Conservation (phyloP, 1,139 yeast genomes). For the Blastobotrys petasosporus region DNA sequence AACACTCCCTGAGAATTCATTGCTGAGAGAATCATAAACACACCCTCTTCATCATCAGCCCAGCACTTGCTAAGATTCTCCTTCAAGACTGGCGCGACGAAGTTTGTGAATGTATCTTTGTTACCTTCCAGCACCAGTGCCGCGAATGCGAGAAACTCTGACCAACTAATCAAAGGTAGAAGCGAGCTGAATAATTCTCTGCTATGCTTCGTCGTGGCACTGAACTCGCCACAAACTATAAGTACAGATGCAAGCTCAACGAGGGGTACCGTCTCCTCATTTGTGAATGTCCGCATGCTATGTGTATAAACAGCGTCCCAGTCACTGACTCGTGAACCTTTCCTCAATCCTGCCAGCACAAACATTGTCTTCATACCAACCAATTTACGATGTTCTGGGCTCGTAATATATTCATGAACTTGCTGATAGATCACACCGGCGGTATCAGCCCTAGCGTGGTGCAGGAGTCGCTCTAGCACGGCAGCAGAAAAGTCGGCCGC, state of each 20-base stretch:
- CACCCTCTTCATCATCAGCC: constrained; percentile 13
- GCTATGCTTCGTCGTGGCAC: constrained; percentile 20
- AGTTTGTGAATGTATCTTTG: constrained; percentile 21
- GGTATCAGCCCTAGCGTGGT: constrained; percentile 54
- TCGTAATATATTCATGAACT: constrained; percentile 19
- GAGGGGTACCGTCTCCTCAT: constrained; percentile 7
- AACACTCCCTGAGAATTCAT: constrained; percentile 13
- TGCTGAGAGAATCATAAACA: constrained; percentile 13
- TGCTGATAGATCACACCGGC: constrained; percentile 40
- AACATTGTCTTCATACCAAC: constrained; percentile 22
- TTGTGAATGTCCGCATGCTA: constrained; percentile 5
- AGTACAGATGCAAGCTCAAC: constrained; percentile 5
- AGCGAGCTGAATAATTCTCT: constrained; percentile 15
- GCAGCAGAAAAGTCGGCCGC: constrained; percentile 19
- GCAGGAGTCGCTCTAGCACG: constrained; percentile 42
- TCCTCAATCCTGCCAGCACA: constrained; percentile 33
- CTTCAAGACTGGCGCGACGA: constrained; percentile 20
- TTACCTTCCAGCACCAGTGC: constrained; percentile 34
- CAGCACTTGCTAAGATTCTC: constrained; percentile 17
- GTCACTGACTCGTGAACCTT: constrained; percentile 35
- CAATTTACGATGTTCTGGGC: constrained; percentile 6
- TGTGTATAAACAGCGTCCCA: constrained; percentile 23
- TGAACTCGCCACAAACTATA: constrained; percentile 20
- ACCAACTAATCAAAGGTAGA: constrained; percentile 8
- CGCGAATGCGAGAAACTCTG: constrained; percentile 35